Percentiles rank a stretch among this genome's conserved stretches.
phyloP scores from a whole-genome alignment of 2,329 filamentous ascomycete species.

The Thelonectria blattea region DNA sequence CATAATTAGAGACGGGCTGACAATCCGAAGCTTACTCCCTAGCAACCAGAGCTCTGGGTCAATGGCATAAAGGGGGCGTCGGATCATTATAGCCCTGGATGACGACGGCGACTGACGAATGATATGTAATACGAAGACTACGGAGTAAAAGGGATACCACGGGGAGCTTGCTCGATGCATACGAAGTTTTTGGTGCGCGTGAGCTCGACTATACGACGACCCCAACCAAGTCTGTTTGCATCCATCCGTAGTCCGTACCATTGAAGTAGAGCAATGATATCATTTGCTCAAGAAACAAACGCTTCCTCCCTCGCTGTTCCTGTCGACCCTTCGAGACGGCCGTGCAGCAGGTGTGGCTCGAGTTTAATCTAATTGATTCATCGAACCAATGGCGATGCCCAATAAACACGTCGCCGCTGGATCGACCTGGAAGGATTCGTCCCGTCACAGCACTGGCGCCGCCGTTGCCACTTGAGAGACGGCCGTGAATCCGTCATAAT shows the following conservation, averaged over 20 bases:
- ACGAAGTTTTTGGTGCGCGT: neutral
- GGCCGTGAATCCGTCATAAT: slow-evolving; percentile 11
- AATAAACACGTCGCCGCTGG: neutral
- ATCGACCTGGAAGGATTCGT: slow-evolving; percentile 1
- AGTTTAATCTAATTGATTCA: neutral
- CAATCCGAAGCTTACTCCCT: no score
- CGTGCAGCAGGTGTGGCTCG: neutral
- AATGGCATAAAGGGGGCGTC: neutral
- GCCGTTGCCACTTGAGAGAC: slow-evolving; percentile 15
- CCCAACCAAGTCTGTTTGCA: neutral
- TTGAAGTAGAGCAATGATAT: no score
- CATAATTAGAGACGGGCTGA: no score
- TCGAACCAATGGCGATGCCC: neutral
- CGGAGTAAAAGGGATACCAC: neutral
- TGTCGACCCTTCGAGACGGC: no score
- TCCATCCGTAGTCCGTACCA: no score
- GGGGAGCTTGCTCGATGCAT: neutral
- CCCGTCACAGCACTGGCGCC: slow-evolving; percentile 10
- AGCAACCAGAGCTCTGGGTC: neutral
- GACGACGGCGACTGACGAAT: slow-evolving; percentile 6
- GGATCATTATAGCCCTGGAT: slow-evolving; percentile 1
- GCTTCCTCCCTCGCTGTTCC: no score
- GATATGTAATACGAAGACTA: slow-evolving; percentile 5
- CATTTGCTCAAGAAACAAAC: no score
- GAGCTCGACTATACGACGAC: neutral